These are phyloP conservation scores for Coix lacrymajobi DNA, from an alignment of 176 grass and related monocot species.

Conservation along the genomic window DNA sequence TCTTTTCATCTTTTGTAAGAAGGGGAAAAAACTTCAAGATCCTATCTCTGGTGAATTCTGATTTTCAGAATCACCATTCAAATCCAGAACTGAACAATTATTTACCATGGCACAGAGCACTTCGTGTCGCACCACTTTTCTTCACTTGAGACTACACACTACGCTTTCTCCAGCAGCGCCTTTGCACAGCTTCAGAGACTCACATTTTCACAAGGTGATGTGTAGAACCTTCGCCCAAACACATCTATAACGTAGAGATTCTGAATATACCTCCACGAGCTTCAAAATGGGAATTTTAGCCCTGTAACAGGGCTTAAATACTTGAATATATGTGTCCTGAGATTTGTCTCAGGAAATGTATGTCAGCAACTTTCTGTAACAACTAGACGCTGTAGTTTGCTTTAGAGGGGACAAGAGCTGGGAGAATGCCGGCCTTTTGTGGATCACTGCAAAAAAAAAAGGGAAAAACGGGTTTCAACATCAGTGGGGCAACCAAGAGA, in stretches of 20 bases:
- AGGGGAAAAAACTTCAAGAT: constrained; percentile 15
- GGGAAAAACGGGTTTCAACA: background rate
- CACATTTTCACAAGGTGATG: constrained; percentile 43
- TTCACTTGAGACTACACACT: constrained; percentile 45
- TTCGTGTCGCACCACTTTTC: constrained; percentile 46
- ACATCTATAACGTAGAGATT: constrained; percentile 41
- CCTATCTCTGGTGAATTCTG: constrained; percentile 39
- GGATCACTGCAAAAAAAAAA: constrained; percentile 56
- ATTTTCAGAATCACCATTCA: constrained; percentile 41
- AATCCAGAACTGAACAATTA: constrained; percentile 54
- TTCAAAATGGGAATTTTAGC: constrained; percentile 39
- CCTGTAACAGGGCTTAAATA: constrained; percentile 26
- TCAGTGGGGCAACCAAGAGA: background rate
- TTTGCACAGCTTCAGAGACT: constrained; percentile 40
- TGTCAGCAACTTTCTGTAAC: constrained; percentile 37
- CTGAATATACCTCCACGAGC: constrained; percentile 30
- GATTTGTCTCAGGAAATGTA: constrained; percentile 15
- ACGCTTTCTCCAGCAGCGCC: constrained; percentile 31
- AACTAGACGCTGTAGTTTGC: constrained; percentile 63
- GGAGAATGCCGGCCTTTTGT: constrained; percentile 80
- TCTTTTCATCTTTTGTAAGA: constrained; percentile 7
- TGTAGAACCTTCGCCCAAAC: constrained; percentile 45
- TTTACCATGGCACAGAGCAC: constrained; percentile 58
- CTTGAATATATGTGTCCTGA: background rate
- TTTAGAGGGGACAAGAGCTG: constrained; percentile 76